Percentiles rank a stretch among this genome's conserved stretches.
Evolutionary conservation across 768 basidiomycete species (phyloP).

Genomic region (Chalciporus chontae): DNA sequence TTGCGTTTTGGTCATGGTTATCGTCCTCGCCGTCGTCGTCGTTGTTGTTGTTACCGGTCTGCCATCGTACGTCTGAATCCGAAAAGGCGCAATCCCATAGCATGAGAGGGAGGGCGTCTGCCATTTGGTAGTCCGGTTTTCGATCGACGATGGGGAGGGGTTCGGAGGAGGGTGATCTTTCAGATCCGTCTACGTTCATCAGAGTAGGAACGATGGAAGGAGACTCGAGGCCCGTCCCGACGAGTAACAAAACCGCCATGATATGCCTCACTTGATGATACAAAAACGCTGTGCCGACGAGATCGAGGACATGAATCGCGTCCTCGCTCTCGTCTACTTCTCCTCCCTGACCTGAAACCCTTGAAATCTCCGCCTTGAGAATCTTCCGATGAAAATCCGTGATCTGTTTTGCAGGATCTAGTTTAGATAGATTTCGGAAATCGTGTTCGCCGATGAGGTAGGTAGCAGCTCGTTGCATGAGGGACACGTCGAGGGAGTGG

Average conservation of each 20-base stretch:
- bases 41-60: conserved; percentile 42
- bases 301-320: conserved; percentile 67
- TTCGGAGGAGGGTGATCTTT: conserved; percentile 4
- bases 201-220: conserved; percentile 68
- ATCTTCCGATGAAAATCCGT: conserved; percentile 72
- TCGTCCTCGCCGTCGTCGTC: conserved; percentile 14
- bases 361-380: conserved; percentile 58
- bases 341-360: conserved; percentile 23
- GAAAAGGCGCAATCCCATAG: conserved; percentile 87
- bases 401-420: conserved; percentile 91
- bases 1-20: too few relatives aligned
- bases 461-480: conserved; percentile 73
- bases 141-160: conserved; percentile 51
- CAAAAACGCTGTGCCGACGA: conserved; percentile 84
- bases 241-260: conserved; percentile 85
- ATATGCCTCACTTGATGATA: conserved; percentile 97
- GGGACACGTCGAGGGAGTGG: conserved; percentile 58
- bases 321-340: conserved; percentile 28
- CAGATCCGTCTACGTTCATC: conserved; percentile 58
- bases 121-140: conserved; percentile 94
- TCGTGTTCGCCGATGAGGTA: conserved; percentile 86
- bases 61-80: conserved; percentile 68
- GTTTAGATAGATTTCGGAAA: conserved; percentile 92
- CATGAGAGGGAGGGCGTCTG: conserved; percentile 84
- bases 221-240: conserved; percentile 76